Conservation (phyloP, 495 filamentous ascomycete genomes). For the Aspergillus bridgeri region DNA sequence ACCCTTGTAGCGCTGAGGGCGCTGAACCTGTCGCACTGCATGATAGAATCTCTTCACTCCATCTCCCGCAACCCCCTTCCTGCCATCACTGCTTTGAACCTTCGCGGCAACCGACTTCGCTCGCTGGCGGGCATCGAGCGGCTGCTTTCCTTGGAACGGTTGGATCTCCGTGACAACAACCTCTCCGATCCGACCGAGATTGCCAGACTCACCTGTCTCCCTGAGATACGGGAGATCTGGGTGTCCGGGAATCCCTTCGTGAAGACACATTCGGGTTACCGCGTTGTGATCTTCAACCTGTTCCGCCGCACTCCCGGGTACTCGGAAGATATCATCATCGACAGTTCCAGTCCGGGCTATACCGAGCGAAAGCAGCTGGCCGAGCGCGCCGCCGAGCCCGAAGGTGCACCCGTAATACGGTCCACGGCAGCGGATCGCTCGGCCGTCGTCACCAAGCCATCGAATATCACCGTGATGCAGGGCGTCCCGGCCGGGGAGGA, state of each 20-base stretch:
- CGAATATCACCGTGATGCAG: conserved; percentile 12
- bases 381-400: conserved; percentile 74
- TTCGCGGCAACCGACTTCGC: conserved; percentile 81
- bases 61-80: conserved; percentile 82
- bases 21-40: conserved; percentile 90
- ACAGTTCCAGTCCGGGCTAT: conserved; percentile 74
- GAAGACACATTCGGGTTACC: conserved; percentile 79
- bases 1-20: conserved; percentile 78
- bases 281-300: conserved; percentile 90
- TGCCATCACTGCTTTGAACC: conserved; percentile 88
- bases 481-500: conserved; percentile 6
- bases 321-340: conserved; percentile 85
- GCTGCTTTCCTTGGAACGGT: conserved; percentile 77
- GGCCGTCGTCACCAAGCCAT: conserved; percentile 59
- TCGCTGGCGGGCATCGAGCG: conserved; percentile 91
- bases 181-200: conserved; percentile 87
- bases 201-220: conserved; percentile 82
- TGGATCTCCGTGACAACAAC: conserved; percentile 90
- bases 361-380: conserved; percentile 78
- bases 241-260: conserved; percentile 87
- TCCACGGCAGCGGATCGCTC: conserved; percentile 54
- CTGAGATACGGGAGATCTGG: conserved; percentile 89
- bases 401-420: conserved; percentile 73
- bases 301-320: conserved; percentile 93
- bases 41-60: conserved; percentile 94